phyloP scores from a whole-genome alignment of 306 rosid genomes.

The Astragalus membranaceus region DNA sequence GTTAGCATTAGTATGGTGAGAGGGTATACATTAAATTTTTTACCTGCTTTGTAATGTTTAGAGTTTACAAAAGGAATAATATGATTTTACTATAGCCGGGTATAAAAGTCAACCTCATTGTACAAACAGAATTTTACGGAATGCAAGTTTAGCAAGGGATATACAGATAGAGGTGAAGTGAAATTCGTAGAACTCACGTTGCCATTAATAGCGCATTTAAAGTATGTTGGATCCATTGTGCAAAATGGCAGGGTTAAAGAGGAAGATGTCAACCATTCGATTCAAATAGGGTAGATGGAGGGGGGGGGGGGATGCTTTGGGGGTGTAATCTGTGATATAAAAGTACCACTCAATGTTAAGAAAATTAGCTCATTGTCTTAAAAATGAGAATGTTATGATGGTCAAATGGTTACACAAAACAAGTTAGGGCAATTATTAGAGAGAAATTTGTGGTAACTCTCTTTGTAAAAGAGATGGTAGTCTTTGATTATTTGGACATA shows the following conservation, averaged over 20 bases:
- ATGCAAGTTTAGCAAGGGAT: not conserved
- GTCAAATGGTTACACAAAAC: not conserved
- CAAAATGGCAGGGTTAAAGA: not conserved
- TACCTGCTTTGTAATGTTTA: not conserved
- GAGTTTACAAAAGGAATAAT: not conserved
- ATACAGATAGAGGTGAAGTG: not conserved
- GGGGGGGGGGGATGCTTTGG: not conserved
- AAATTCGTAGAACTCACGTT: not conserved
- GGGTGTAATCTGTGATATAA: not conserved
- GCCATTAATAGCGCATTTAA: not conserved
- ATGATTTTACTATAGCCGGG: not conserved
- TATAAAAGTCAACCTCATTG: not conserved
- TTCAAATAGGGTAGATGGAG: not conserved
- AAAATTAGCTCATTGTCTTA: not conserved
- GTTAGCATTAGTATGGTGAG: not conserved
- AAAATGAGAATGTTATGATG: not conserved
- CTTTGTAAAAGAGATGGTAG: not conserved
- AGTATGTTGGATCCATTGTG: not conserved
- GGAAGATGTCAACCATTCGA: not conserved
- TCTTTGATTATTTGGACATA: not conserved
- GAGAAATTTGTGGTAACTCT: not conserved
- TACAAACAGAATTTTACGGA: not conserved
- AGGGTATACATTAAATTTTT: conserved; percentile 16
- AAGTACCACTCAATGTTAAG: not conserved
- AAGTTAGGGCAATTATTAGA: not conserved